Percentiles rank a stretch among this genome's conserved stretches.
Conservation (phyloP, 129 eudicot genomes). For the Smallanthus sonchifolius region DNA sequence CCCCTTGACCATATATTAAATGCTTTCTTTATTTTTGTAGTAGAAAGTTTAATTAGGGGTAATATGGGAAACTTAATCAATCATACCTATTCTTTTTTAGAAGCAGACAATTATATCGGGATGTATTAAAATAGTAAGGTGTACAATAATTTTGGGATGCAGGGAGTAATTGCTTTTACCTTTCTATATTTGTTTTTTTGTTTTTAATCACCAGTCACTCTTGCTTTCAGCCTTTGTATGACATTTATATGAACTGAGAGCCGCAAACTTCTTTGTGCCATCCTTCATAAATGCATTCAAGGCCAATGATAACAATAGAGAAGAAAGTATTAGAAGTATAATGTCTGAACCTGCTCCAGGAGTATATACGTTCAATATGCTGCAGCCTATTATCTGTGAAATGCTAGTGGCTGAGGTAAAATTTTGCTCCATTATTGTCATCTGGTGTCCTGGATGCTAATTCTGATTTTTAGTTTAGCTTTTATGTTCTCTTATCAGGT, state of each 20-base stretch:
- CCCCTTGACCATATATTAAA: too few relatives aligned
- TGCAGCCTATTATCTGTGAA: conserved; percentile 78
- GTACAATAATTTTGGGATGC: too few relatives aligned
- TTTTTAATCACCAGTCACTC: not conserved
- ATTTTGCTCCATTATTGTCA: conserved; percentile 2
- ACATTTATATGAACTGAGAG: conserved; percentile 58
- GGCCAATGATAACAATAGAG: conserved; percentile 39
- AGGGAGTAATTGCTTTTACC: too few relatives aligned
- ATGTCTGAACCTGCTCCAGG: conserved; percentile 90
- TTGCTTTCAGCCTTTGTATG: conserved; percentile 65
- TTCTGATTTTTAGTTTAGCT: conserved; percentile 33
- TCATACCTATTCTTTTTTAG: too few relatives aligned
- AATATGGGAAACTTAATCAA: too few relatives aligned
- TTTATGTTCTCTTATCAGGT: conserved; percentile 42
- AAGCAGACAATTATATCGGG: too few relatives aligned
- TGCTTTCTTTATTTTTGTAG: too few relatives aligned
- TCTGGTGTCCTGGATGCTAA: conserved; percentile 25
- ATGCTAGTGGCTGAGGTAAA: conserved; percentile 81
- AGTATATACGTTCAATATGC: conserved; percentile 64
- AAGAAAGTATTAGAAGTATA: conserved; percentile 60
- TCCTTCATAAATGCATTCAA: conserved; percentile 66
- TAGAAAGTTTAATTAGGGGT: too few relatives aligned
- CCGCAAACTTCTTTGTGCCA: conserved; percentile 72
- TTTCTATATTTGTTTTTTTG: not conserved
- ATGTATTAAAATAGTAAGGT: too few relatives aligned